These are phyloP conservation scores for Vachellia pachyceras DNA, from an alignment of 306 rosid genomes.

Conservation along the genomic window DNA sequence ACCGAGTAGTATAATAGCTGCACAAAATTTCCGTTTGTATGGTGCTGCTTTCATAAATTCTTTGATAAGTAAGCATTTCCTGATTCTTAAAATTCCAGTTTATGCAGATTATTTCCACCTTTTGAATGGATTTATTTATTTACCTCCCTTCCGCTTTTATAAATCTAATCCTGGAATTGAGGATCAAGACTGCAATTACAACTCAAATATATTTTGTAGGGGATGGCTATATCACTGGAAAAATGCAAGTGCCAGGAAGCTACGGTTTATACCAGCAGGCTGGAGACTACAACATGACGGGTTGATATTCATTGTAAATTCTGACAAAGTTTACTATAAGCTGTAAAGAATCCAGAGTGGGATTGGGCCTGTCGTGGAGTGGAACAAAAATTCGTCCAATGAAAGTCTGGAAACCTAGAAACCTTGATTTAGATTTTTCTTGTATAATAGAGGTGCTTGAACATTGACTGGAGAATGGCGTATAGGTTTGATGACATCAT, in stretches of 20 bases:
- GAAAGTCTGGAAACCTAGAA: neutral
- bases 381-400: neutral
- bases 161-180: neutral
- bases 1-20: neutral
- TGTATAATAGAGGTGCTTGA: conserved; percentile 24
- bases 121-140: neutral
- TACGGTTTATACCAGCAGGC: conserved; percentile 56
- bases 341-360: conserved; percentile 21
- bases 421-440: neutral
- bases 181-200: conserved; percentile 28
- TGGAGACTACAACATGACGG: conserved; percentile 66
- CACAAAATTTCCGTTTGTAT: neutral
- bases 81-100: neutral
- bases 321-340: conserved; percentile 38
- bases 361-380: neutral
- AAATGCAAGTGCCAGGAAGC: conserved; percentile 67
- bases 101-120: conserved; percentile 5
- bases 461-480: conserved; percentile 40
- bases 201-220: conserved; percentile 46
- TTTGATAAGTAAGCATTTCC: neutral
- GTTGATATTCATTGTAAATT: conserved; percentile 46
- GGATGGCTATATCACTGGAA: conserved; percentile 67
- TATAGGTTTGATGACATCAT: conserved; percentile 36
- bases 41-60: conserved; percentile 1
- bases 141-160: neutral